Evolutionary conservation across 495 filamentous ascomycete species (phyloP), one percentile per base, ranked within the genome.

Genomic region (Bryoglossum gracile): DNA sequence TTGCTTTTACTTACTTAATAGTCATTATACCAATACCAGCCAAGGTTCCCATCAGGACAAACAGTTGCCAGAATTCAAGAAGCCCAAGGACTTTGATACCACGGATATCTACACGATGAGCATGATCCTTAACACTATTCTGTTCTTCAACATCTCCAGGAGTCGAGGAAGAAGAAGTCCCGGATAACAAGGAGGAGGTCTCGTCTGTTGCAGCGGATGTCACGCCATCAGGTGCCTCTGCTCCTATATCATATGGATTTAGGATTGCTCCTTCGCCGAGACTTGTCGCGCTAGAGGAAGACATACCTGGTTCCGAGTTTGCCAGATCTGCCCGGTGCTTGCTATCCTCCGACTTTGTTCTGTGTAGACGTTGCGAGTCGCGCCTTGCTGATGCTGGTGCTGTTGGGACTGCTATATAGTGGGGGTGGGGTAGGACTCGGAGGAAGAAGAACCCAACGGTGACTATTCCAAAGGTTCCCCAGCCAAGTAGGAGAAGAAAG

Each of bases 11-110:
- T 66, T 69, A 94, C 89, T 98, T 98, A 63, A 98, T 98, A 2
- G 94, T 97, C 92, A 98, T 98, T 59, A 97, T 66, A 9, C 92
- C 92, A 60, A 95, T 86, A 34, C 92, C 92, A 16, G 89, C 88
- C 51, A 97, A 69, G 13, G 96, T 74, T 25, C 83, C 91, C 76
- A 97, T 84, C 30, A 94, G 78, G 42, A 76, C 56, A 62, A 89
- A 97, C 32, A 94, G 68, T 56, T 92, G 81, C 87, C 89, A 97
- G 65, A 97, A 98, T 42, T 95, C 87, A 43, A 82, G 53, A 38
- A 73, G 76, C 26, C 68, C 69, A n/a, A 95, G 71, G 67, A 98
- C 74, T 30, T 77, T 77, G 64, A 86, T 65, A 45, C 92, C 92
- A 61, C 89, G 84, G 61, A 98, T 85, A 82, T 97, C 92, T 85